Conservation (phyloP, 2,329 filamentous ascomycete species). For the Juglanconis oblonga region DNA sequence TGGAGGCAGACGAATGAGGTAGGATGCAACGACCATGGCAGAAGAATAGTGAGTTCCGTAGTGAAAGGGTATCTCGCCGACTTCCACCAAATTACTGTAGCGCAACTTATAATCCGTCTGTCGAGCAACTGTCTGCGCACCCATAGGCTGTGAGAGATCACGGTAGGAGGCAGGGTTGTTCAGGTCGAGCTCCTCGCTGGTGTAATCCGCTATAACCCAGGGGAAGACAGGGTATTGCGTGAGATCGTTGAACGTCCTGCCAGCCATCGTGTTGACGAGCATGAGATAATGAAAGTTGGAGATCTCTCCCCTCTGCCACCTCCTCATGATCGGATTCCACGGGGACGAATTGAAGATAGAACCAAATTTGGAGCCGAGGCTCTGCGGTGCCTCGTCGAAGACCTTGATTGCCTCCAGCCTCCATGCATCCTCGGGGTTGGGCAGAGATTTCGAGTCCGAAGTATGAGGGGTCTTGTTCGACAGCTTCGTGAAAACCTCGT, state of each 20-base stretch:
- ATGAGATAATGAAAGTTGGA: conserved; percentile 99
- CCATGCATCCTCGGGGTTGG: conserved; percentile 86
- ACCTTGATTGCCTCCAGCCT: conserved; percentile 79
- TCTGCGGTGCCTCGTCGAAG: conserved; percentile 56
- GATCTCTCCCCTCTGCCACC: conserved; percentile 91
- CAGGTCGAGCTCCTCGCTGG: conserved; percentile 86
- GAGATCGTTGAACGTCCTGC: conserved; percentile 93
- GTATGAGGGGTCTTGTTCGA: conserved; percentile 78
- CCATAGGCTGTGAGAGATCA: conserved; percentile 94
- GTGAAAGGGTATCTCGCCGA: conserved; percentile 90
- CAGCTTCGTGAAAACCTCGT: conserved; percentile 78
- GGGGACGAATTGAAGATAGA: conserved; percentile 84
- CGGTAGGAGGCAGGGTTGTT: conserved; percentile 81
- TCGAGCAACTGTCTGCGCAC: conserved; percentile 75
- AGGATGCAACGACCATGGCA: conserved; percentile 97
- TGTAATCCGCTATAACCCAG: conserved; percentile 95
- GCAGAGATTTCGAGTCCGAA: conserved; percentile 63
- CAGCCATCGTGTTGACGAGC: conserved; percentile 97
- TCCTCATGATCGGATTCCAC: conserved; percentile 79
- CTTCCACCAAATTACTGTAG: conserved; percentile 85
- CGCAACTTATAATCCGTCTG: conserved; percentile 79
- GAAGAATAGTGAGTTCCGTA: conserved; percentile 99
- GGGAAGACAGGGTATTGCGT: conserved; percentile 98
- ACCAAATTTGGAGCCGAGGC: conserved; percentile 82
- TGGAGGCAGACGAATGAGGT: conserved; percentile 89